Evolutionary conservation across 2,329 filamentous ascomycete species (phyloP).

Genomic region (Fusarium clavum): DNA sequence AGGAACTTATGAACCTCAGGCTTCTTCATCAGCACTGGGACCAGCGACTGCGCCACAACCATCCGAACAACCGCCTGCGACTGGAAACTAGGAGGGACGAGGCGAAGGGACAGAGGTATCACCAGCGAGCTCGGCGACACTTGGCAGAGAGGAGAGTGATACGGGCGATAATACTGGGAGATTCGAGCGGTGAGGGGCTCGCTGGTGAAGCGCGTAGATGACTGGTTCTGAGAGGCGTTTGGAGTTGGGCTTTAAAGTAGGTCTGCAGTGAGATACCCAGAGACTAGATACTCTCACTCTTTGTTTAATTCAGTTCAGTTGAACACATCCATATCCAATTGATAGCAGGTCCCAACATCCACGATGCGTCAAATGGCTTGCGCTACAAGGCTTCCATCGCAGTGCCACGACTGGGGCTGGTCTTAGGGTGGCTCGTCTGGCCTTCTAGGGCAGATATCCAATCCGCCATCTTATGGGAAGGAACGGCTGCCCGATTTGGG

Average conservation of each 20-base stretch:
- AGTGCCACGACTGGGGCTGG: too few species aligned
- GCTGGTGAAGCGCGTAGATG: neutral
- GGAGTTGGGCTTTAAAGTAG: conserved; percentile 13
- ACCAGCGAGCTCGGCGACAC: neutral
- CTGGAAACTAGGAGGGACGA: conserved; percentile 17
- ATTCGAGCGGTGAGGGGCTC: neutral
- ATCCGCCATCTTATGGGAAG: neutral
- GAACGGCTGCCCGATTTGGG: neutral
- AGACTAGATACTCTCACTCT: conserved; percentile 10
- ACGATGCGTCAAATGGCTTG: neutral
- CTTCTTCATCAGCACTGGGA: neutral
- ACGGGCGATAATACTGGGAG: neutral
- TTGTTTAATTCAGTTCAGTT: neutral
- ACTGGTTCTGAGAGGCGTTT: conserved; percentile 16
- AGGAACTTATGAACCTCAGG: conserved; percentile 52
- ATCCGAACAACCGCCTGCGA: conserved; percentile 5
- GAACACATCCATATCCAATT: too few species aligned
- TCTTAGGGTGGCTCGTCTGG: neutral
- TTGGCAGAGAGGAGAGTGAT: neutral
- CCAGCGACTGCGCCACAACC: neutral
- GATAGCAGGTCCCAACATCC: neutral
- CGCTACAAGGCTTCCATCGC: neutral
- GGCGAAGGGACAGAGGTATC: neutral
- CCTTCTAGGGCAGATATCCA: neutral
- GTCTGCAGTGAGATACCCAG: conserved; percentile 31